Percentiles rank a stretch among this genome's conserved stretches.
These are phyloP conservation scores for Arbutus unedo DNA, from an alignment of 148 eudicot species.

Conservation along the genomic window DNA sequence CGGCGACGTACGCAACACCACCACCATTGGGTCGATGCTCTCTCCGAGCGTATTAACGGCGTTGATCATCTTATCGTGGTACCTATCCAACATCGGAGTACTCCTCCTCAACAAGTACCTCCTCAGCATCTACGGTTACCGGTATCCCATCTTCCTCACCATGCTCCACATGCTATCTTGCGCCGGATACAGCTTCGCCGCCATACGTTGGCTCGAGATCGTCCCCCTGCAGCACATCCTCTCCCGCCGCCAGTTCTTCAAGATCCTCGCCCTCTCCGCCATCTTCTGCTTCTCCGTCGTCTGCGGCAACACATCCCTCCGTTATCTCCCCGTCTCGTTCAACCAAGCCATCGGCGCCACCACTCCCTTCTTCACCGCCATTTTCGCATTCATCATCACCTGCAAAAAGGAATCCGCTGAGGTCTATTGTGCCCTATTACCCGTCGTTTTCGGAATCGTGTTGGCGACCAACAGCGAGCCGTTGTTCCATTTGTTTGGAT, in stretches of 20 bases:
- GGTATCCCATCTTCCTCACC: conserved; percentile 80
- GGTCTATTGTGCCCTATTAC: conserved; percentile 57
- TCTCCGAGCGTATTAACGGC: conserved; percentile 49
- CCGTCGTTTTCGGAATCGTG: conserved; percentile 82
- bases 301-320: conserved; percentile 68
- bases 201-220: conserved; percentile 47
- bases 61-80: conserved; percentile 58
- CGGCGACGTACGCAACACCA: conserved; percentile 34
- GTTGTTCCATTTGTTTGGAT: conserved; percentile 62
- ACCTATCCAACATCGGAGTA: conserved; percentile 82
- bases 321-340: conserved; percentile 76
- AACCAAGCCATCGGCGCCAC: conserved; percentile 92
- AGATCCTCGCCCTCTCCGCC: conserved; percentile 49
- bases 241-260: conserved; percentile 53
- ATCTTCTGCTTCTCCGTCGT: conserved; percentile 86
- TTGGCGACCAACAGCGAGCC: conserved; percentile 80
- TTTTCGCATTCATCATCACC: conserved; percentile 67
- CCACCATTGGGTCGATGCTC: conserved; percentile 13
- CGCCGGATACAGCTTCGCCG: conserved; percentile 42
- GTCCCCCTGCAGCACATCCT: conserved; percentile 57
- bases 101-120: conserved; percentile 78
- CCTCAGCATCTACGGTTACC: conserved; percentile 61
- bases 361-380: conserved; percentile 82
- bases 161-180: conserved; percentile 77
- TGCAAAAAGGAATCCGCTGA: conserved; percentile 55